Evolutionary conservation across 176 grass and related monocot species (phyloP), one percentile per base, ranked within the genome.

Genomic region (Pontederia paniculata): DNA sequence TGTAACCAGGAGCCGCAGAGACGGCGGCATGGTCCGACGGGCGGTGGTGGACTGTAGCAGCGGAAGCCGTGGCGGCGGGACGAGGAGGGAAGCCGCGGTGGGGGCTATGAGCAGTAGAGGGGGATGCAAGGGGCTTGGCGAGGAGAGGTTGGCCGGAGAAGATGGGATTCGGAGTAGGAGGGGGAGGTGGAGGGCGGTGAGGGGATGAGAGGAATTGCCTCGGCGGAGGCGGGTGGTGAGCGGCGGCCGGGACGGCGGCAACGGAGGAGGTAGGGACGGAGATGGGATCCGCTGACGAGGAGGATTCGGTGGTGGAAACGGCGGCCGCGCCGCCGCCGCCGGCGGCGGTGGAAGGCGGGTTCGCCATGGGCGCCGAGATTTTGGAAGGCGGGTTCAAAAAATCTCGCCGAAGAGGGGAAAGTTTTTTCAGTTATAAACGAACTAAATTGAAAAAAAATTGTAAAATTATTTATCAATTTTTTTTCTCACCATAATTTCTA

Each of bases 311-410:
- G 48, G 13, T 17, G 15, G 48, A 50, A 8, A 17, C 13, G 48
- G 48, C 15, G 48, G 48, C 48, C 4, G 44, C 43, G 20, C 42
- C 0, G 43, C 42, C 6, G 60, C 42, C 18, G 60, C 17, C 12
- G 44, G 60, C 21, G 44, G 12, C 9, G 10, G 60, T 42, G 44
- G 60, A 37, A 37, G 28, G 28, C 28, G 28, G 28, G 28, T 37
- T 14, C 15, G 44, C 60, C 60, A 63, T 63, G 28, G 60, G 60
- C 60, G 60, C 44, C 42, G 19, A 63, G 60, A 63, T 63, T 23
- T 48, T 37, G 3, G 28, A 6, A 37, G 1, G 25, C 5, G 28
- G 28, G 28, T 37, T 37, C 28, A 37, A 37, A 37, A 37, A 37
- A 2, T 37, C 7, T 37, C 28, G 28, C n/a, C n/a, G n/a, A n/a